Conservation (phyloP, 2,329 filamentous ascomycete species). For the Calonectria multiphialidica region DNA sequence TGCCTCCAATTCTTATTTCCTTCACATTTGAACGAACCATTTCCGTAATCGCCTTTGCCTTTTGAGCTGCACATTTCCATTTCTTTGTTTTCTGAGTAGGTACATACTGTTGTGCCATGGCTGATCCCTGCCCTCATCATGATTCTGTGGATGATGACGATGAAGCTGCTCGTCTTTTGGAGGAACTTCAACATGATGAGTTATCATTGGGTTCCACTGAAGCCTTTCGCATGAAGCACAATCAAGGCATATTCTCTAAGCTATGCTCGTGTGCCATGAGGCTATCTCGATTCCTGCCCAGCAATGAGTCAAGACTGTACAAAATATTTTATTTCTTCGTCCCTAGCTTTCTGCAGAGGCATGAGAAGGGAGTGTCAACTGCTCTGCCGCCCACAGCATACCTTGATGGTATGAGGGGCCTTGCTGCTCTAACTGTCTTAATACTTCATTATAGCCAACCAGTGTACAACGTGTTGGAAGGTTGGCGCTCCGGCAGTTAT, state of each 20-base stretch:
- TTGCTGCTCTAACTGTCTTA: conserved; percentile 67
- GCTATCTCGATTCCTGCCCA: not conserved
- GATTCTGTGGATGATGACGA: not conserved
- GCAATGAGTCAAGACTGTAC: not conserved
- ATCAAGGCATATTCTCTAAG: not conserved
- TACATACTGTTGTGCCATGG: not conserved
- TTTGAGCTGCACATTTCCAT: not conserved
- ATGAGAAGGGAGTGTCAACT: conserved; percentile 53
- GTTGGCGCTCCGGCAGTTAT: conserved; percentile 61
- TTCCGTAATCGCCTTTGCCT: too few species aligned
- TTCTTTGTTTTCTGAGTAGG: not conserved
- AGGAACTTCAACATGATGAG: not conserved
- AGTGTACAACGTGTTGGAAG: conserved; percentile 62
- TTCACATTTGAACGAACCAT: too few species aligned
- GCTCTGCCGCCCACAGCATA: conserved; percentile 65
- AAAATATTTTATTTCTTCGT: conserved; percentile 57
- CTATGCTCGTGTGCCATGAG: not conserved
- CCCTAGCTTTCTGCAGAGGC: conserved; percentile 63
- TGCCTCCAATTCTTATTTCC: too few species aligned
- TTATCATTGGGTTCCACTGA: not conserved
- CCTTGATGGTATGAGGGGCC: conserved; percentile 68
- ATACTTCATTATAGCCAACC: conserved; percentile 69
- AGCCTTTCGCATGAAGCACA: not conserved
- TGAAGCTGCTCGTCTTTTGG: not conserved
- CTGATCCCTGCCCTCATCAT: not conserved